Base-by-base conservation (phyloP, 257 asterid species). In the Jasminum sambac region DNA sequence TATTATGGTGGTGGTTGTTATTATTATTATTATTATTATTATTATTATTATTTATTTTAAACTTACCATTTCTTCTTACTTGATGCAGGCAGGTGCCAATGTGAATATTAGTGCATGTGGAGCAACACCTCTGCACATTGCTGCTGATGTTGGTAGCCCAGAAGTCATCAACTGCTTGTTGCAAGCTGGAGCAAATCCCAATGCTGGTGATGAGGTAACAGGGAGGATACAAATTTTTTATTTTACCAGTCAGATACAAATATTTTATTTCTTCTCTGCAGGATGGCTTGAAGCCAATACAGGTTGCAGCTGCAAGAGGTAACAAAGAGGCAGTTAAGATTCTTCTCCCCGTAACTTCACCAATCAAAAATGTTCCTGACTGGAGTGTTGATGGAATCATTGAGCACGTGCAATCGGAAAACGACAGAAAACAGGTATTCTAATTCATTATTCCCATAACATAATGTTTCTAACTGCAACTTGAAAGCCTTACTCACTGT, bases 101-200 rank as follows among this genome's bases (percentile, higher is more conserved):
- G 96, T 81, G 63, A 95, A 91, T 81, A 80, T 91, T 72, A 77
- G 72, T 73, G 96, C 98, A 34, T 93, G 96, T 82, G 99, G 96
- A 66, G 96, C 96, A 36, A 95, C 99, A 43, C 89, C 99, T 60
- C 81, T 95, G 86, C 96, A 86, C 82, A 84, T 95, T 78, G 99
- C 99, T 76, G 93, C 98, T 75, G 93, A 89, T 85, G 74, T 76
- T 71, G 98, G 95, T 63, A 81, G 82, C 83, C 81, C 78, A 12
- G 96, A 89, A 79, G 82, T 95, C 55, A 79, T 95, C 62, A 83
- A 83, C 44, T 85, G 91, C 82, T 89, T 95, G 75, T 70, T 95
- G 66, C 84, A 88, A 79, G 96, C 93, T 74, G 99, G 98, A 77
- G 99, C 95, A 72, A 84, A 91, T 83, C 94, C 99, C 73, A 79